Evolutionary conservation across 2,329 filamentous ascomycete species (phyloP), one percentile per base, ranked within the genome.

Genomic region (Pestalotiopsis sp.): DNA sequence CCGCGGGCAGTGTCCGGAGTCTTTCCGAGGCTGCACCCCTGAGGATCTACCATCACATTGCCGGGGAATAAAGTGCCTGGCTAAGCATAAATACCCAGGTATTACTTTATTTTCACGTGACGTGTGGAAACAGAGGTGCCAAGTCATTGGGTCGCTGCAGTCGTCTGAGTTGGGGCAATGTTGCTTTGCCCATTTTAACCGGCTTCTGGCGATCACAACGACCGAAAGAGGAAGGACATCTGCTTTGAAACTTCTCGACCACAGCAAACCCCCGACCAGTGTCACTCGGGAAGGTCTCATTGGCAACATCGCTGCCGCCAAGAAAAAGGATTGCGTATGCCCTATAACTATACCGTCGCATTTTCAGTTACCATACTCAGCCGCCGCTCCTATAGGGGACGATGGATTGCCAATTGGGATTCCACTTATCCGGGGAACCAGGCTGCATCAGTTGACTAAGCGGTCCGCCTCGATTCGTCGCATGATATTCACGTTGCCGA

Each of bases 301-400:
- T 20, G 31, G n/a, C 11, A 20, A 62, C n/a, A 62, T 36, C 25
- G 31, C 25, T 20, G 27, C 4, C 36, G 59, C 59, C 59, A 62
- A 62, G 59, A 52, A 39, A 36, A 62, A 59, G 31, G 59, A 39
- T 39, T 39, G 59, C 59, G 59, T 62, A 62, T 39, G 31, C 59
- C 20, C 31, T 62, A 36, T 62, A 39, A 36, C 27, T 62, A 62
- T 62, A 62, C 59, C 36, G 59, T 62, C 36, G 59, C 59, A 62
- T 62, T 62, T 20, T 38, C 27, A 39, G 59, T 27, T 12, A 17
- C 58, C n/a, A 11, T n/a, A 20, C 59, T 36, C 36, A 62, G 31
- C 59, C 59, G 25, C 25, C 31, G 59, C 31, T 36, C 59, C 27
- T 62, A 62, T 62, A 20, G 36, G 59, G 59, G 38, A 39, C n/a